Evolutionary conservation across 192 early-diverging fungal genomes (phyloP), one percentile per base, ranked within the genome.

Genomic region (Podila clonocystis): DNA sequence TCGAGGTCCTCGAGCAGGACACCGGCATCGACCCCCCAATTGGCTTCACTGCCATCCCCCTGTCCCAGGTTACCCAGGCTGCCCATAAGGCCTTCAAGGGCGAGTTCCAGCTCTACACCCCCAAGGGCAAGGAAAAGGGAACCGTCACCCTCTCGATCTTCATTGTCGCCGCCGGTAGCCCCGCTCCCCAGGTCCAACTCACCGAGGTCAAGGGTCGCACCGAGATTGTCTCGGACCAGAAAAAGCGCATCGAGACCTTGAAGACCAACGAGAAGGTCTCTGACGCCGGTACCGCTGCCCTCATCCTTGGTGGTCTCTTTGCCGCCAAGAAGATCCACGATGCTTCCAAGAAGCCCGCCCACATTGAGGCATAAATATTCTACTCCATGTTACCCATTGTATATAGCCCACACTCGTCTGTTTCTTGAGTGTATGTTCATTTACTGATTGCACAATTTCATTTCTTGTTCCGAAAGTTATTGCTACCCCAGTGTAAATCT

Each of bases 81-180:
- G 30, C 59, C 59, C 26, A 61, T 0, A 11, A 30, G 19, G 28
- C 26, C 30, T 4, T 61, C 30, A 20, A 13, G 28, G 59, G 28
- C 4, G 12, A 13, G 17, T 61, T 61, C 30, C 28, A 61, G 26
- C 59, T 61, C 59, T 61, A 61, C 59, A 61, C 26, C 30, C 28
- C 26, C 28, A 61, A 61, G 59, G 59, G 59, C 29, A 61, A 61
- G 59, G 59, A 28, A 31, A 28, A 33, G 28, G 59, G 59, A 31
- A 20, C 26, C 13, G 30, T 61, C 30, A 12, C 11, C 29, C 29
- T 61, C 26, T 30, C 59, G 12, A 30, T 61, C 26, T 24, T 19
- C 30, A 26, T 33, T 19, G 28, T 60, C 30, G 1, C 59, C 29
- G 11, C 3, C 29, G 59, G 59, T 15, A 19, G n/a, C 20, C 5